Evolutionary conservation across 2,329 filamentous ascomycete species (phyloP).

Genomic region (Trichocomaceae sp.): DNA sequence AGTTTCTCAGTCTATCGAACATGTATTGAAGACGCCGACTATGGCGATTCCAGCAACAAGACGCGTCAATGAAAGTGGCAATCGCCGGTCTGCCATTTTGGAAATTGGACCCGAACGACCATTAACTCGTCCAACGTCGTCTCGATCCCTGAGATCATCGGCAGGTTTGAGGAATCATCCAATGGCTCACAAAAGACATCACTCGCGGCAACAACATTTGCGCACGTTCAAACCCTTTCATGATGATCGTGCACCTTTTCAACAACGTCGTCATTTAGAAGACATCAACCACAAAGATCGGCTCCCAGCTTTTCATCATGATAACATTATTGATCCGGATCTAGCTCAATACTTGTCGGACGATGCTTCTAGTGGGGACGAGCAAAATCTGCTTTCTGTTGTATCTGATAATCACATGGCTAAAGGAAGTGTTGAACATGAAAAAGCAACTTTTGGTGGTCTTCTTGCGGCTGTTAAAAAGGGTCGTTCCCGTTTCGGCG

Average conservation of each 20-base stretch:
- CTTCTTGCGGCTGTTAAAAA: conserved; percentile 68
- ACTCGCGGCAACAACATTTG: conserved; percentile 79
- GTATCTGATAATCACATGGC: conserved; percentile 60
- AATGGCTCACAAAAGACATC: conserved; percentile 73
- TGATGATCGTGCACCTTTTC: conserved; percentile 84
- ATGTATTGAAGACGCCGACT: conserved; percentile 48
- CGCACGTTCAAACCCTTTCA: conserved; percentile 64
- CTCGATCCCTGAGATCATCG: conserved; percentile 74
- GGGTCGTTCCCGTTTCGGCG: conserved; percentile 63
- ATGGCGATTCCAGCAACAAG: conserved; percentile 61
- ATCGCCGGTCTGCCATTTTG: conserved; percentile 78
- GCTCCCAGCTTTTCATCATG: conserved; percentile 90
- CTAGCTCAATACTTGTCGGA: conserved; percentile 94
- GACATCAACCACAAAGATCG: conserved; percentile 59
- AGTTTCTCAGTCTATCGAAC: conserved; percentile 42
- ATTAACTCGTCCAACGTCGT: conserved; percentile 85
- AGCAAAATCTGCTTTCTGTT: conserved; percentile 76
- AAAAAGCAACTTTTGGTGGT: conserved; percentile 65
- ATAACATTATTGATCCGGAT: conserved; percentile 97
- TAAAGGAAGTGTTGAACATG: conserved; percentile 61
- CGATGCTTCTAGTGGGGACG: conserved; percentile 83
- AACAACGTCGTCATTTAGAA: conserved; percentile 65
- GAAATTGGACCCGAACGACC: conserved; percentile 78
- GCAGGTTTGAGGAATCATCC: conserved; percentile 66
- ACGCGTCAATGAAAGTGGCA: conserved; percentile 64